phyloP scores from a whole-genome alignment of 1,284 basidiomycete genomes.

The Ustilago sp. region DNA sequence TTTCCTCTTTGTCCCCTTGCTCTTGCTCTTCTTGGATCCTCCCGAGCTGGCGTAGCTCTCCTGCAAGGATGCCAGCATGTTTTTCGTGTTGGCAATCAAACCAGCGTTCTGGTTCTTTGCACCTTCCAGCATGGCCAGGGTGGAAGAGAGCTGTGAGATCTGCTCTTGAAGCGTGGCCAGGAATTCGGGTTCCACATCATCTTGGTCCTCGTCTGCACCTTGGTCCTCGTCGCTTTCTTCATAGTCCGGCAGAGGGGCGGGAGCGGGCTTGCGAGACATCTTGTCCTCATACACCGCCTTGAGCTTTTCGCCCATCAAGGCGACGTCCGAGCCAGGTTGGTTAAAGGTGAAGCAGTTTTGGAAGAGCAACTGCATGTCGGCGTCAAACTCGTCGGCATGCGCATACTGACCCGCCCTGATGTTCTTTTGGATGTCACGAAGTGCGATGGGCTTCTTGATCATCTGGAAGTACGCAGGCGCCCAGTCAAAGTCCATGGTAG shows the following conservation, averaged over 20 bases:
- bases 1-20: conserved; percentile 56
- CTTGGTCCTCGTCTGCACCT: conserved; percentile 60
- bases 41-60: conserved; percentile 52
- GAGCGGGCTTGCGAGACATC: conserved; percentile 80
- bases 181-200: conserved; percentile 54
- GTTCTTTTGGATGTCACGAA: conserved; percentile 73
- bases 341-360: conserved; percentile 94
- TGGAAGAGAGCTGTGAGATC: conserved; percentile 57
- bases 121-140: conserved; percentile 60
- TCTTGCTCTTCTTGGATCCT: conserved; percentile 58
- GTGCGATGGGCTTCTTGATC: conserved; percentile 93
- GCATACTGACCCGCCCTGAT: conserved; percentile 82
- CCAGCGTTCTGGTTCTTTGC: conserved; percentile 61
- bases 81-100: conserved; percentile 60
- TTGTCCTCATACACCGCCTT: conserved; percentile 90
- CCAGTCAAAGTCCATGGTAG: conserved; percentile 82
- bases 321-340: conserved; percentile 85
- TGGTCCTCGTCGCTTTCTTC: conserved; percentile 70
- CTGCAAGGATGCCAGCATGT: conserved; percentile 57
- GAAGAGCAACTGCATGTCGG: conserved; percentile 94
- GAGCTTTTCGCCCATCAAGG: conserved; percentile 74
- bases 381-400: conserved; percentile 81
- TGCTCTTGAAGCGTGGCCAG: conserved; percentile 57
- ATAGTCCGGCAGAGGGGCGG: conserved; percentile 62
- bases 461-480: conserved; percentile 87